Base-by-base conservation (phyloP, 306 rosid species). In the Clitoria ternatea region DNA sequence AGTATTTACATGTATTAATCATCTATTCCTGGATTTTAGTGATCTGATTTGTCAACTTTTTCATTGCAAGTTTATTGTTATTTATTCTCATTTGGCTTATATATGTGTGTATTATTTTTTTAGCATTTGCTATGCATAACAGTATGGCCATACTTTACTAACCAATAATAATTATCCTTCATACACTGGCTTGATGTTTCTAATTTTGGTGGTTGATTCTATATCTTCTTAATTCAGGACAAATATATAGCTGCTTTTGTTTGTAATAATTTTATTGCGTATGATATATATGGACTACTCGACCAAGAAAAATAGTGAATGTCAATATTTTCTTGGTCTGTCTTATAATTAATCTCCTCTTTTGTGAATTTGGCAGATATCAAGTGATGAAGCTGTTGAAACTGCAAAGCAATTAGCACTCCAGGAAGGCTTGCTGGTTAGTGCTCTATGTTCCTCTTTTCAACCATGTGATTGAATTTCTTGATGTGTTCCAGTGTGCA, bases 371-470 rank as follows among this genome's bases (percentile, higher is more conserved):
- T 81, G 79, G 80, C 89, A 94, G 99, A 80, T 94, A 78, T 87
- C 97, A 10, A 91, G 97, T 77, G 97, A 87, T 35, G 96, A 87
- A 77, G 88, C 97, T 70, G 79, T 94, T 78, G 97, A 94, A 89
- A 83, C 87, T 39, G 92, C 98, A 32, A 94, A 87, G 83, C 94
- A 94, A 84, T 33, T 94, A 77, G 98, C 98, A n/a, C 86, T 94
- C 27, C 94, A 89, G 79, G 98, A 94, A 89, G 98, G 98, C 88
- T 83, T 94, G 85, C 73, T 94, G 95, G 98, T 94, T 76, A 69
- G 95, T 76, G 44, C 63, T 67, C 33, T 47, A 54, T 68, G 50
- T 76, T 35, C 35, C 24, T 75, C 13, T 69, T 62, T 39, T 50
- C 19, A 18, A 42, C 52, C 13, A 39, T 54, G 61, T 10, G 60